Evolutionary conservation across 2,329 filamentous ascomycete genomes (phyloP).

Genomic region (Ceratocystis colombiana): DNA sequence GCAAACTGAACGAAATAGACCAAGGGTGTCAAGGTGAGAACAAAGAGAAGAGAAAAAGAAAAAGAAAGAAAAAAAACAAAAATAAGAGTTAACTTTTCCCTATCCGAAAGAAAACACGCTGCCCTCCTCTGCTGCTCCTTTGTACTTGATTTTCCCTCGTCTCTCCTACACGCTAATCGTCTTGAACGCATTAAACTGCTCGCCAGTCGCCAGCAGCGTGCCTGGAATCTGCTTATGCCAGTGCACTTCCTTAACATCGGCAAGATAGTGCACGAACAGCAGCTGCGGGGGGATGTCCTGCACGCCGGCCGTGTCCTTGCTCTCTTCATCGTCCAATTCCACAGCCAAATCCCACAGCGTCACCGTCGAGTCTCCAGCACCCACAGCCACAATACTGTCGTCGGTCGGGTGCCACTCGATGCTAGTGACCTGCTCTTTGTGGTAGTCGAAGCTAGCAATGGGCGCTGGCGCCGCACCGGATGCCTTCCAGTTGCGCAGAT

Average conservation of each 20-base stretch:
- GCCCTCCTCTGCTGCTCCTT: not conserved
- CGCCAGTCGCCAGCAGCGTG: conserved; percentile 77
- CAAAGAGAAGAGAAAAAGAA: not conserved
- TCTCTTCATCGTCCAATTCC: conserved; percentile 94
- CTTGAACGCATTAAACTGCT: conserved; percentile 76
- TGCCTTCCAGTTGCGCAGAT: conserved; percentile 83
- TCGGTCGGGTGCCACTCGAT: conserved; percentile 97
- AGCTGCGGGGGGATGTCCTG: conserved; percentile 89
- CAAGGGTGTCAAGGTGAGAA: too few relatives aligned
- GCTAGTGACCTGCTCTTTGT: conserved; percentile 91
- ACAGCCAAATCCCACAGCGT: conserved; percentile 96
- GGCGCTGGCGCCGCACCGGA: conserved; percentile 55
- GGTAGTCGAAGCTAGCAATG: conserved; percentile 88
- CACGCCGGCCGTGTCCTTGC: conserved; percentile 73
- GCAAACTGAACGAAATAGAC: too few relatives aligned
- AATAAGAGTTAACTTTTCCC: conserved; percentile 8
- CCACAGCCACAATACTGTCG: conserved; percentile 88
- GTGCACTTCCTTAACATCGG: conserved; percentile 88
- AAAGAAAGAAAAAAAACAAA: not conserved
- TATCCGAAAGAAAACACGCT: conserved; percentile 4
- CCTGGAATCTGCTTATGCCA: conserved; percentile 97
- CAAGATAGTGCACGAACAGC: conserved; percentile 93
- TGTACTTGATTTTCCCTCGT: conserved; percentile 24
- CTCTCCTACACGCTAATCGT: conserved; percentile 62
- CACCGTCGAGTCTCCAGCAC: conserved; percentile 84